A percentile compares a stretch with the other conserved stretches of the same genome.
Evolutionary conservation across 176 grass and related monocot species (phyloP).

Genomic region (Avena eriantha): DNA sequence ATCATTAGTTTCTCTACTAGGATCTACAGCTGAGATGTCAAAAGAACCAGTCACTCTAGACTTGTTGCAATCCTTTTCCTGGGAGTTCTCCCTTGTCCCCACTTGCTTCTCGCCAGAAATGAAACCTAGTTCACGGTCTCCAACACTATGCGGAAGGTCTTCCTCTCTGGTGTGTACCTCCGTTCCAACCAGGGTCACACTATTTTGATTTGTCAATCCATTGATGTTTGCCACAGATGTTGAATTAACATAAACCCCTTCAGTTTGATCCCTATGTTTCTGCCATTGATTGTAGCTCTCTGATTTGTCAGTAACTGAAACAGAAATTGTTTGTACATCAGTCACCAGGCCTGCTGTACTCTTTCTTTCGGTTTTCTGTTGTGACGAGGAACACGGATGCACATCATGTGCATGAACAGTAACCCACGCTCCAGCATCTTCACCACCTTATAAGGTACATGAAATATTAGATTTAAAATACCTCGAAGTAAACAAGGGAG

Average conservation of each 20-base stretch:
- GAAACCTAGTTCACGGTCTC: constrained; percentile 11
- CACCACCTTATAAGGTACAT: constrained; percentile 9
- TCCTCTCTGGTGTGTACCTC: constrained; percentile 5
- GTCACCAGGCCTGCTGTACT: background rate
- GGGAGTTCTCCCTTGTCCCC: constrained; percentile 15
- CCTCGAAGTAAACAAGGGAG: background rate
- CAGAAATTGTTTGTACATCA: constrained; percentile 23
- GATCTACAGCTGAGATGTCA: constrained; percentile 26
- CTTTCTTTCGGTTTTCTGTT: constrained; percentile 27
- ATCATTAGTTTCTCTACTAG: constrained; percentile 29
- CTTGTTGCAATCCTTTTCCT: constrained; percentile 36
- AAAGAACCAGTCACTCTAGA: constrained; percentile 34
- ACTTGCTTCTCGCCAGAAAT: constrained; percentile 38
- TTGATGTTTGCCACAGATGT: constrained; percentile 1
- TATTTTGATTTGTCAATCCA: constrained; percentile 33
- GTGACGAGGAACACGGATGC: constrained; percentile 29
- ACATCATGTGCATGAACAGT: constrained; percentile 25
- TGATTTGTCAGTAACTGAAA: background rate
- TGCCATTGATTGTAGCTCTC: background rate
- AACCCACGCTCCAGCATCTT: background rate
- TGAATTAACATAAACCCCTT: background rate
- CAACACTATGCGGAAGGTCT: background rate
- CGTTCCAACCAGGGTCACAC: constrained; percentile 8
- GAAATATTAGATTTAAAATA: constrained; percentile 2
- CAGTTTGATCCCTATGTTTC: background rate